Evolutionary conservation across 2,329 filamentous ascomycete genomes (phyloP).

Genomic region (Byssothecium circinans): DNA sequence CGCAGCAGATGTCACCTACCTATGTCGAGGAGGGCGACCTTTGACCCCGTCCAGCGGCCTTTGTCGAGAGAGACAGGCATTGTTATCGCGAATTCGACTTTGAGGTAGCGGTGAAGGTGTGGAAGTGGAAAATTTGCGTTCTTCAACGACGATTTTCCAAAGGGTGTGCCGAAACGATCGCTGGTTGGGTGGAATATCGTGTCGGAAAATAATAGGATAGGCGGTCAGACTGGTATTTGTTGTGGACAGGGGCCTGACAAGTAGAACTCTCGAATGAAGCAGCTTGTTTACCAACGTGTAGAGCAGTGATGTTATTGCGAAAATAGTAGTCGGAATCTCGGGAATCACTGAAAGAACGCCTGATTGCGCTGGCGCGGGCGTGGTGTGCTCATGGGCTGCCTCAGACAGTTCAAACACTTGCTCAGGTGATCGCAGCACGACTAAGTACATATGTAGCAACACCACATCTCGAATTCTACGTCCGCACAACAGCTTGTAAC

Average conservation of each 20-base stretch:
- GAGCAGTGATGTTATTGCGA: too few relatives aligned
- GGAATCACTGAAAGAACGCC: too few relatives aligned
- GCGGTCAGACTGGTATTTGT: not conserved
- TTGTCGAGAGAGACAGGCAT: constrained; percentile 28
- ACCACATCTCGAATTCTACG: too few relatives aligned
- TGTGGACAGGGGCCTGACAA: not conserved
- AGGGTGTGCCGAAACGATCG: constrained; percentile 26
- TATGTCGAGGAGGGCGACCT: constrained; percentile 61
- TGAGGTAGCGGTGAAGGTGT: constrained; percentile 35
- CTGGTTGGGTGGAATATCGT: constrained; percentile 28
- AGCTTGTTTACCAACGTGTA: too few relatives aligned
- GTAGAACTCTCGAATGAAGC: constrained; percentile 8
- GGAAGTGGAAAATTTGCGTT: constrained; percentile 31
- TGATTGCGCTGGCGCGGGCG: too few relatives aligned
- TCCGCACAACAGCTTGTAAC: too few relatives aligned
- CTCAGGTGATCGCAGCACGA: too few relatives aligned
- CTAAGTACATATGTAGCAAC: too few relatives aligned
- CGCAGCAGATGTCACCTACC: constrained; percentile 51
- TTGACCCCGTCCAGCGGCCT: constrained; percentile 40
- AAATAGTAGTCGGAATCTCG: too few relatives aligned
- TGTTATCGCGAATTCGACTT: constrained; percentile 30
- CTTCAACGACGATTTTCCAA: constrained; percentile 5
- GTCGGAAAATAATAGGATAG: constrained; percentile 1
- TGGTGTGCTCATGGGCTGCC: too few relatives aligned
- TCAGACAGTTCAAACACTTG: too few relatives aligned